Conservation (phyloP, 306 rosid species). For the Corylus avellana region DNA sequence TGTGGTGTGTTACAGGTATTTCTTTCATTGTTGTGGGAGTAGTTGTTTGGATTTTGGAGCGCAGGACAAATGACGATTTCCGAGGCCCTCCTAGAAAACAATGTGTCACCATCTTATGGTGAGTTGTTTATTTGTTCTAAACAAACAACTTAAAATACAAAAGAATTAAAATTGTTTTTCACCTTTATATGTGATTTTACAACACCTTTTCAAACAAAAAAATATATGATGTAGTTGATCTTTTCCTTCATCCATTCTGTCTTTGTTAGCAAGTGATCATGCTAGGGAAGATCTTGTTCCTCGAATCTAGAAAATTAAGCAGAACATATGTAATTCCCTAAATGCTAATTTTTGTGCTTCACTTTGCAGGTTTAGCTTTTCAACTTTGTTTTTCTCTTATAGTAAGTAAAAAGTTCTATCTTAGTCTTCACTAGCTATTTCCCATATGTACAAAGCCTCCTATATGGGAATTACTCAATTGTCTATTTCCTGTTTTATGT, state of each 20-base stretch:
- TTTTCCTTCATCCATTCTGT: too few species aligned
- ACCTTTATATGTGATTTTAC: too few species aligned
- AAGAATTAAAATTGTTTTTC: too few species aligned
- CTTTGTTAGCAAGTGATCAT: too few species aligned
- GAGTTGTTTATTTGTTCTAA: slow-evolving; percentile 2
- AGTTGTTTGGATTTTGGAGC: slow-evolving; percentile 93
- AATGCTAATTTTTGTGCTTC: slow-evolving; percentile 9
- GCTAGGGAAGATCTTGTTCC: too few species aligned
- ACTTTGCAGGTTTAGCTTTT: slow-evolving; percentile 73
- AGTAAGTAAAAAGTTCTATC: slow-evolving; percentile 22
- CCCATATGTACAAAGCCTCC: not conserved
- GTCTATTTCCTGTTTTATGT: not conserved
- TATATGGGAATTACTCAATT: not conserved
- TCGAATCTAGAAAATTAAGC: too few species aligned
- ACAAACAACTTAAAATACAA: too few species aligned
- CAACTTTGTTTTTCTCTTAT: slow-evolving; percentile 49
- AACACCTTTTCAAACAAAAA: too few species aligned
- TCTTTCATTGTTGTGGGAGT: slow-evolving; percentile 77
- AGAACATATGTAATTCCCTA: not conserved
- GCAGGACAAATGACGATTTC: slow-evolving; percentile 79
- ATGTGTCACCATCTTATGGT: slow-evolving; percentile 70
- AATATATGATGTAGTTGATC: too few species aligned
- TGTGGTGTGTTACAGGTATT: slow-evolving; percentile 79
- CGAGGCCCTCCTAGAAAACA: slow-evolving; percentile 89
- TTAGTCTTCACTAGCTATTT: not conserved